Conservation (phyloP, 345 rosid species). For the Citrus hindsii region DNA sequence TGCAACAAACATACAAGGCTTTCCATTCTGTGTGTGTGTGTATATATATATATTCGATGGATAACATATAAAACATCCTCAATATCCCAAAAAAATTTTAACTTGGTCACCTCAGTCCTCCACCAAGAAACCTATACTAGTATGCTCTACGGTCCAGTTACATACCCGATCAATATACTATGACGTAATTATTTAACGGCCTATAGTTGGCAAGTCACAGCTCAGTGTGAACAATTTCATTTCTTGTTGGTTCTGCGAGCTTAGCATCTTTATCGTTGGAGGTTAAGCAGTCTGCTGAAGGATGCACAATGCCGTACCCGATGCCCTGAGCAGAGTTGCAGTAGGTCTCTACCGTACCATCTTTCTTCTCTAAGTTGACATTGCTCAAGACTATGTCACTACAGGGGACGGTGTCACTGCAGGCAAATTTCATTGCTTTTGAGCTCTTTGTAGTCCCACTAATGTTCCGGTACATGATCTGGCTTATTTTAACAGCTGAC, state of each 20-base stretch:
- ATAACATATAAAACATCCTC: slow-evolving; percentile 5
- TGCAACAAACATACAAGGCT: background rate
- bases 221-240: slow-evolving; percentile 53
- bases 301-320: slow-evolving; percentile 74
- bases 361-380: slow-evolving; percentile 66
- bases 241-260: slow-evolving; percentile 14
- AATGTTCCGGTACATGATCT: slow-evolving; percentile 87
- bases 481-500: slow-evolving; percentile 70
- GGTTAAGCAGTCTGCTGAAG: slow-evolving; percentile 82
- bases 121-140: slow-evolving; percentile 15
- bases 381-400: slow-evolving; percentile 73
- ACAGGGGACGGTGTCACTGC: slow-evolving; percentile 92
- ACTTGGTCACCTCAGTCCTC: slow-evolving; percentile 23
- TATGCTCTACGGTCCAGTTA: slow-evolving; percentile 3
- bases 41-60: background rate
- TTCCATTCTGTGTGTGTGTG: background rate
- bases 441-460: slow-evolving; percentile 72
- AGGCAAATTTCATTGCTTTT: slow-evolving; percentile 82
- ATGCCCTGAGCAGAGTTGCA: slow-evolving; percentile 92
- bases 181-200: background rate
- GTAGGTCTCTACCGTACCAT: slow-evolving; percentile 77
- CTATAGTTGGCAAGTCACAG: slow-evolving; percentile 35
- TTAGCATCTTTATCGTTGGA: slow-evolving; percentile 53
- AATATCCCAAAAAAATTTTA: slow-evolving; percentile 17
- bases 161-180: background rate